Evolutionary conservation across 2,329 filamentous ascomycete species (phyloP), one percentile per base, ranked within the genome.

Genomic region (Diplocarpon rosae): DNA sequence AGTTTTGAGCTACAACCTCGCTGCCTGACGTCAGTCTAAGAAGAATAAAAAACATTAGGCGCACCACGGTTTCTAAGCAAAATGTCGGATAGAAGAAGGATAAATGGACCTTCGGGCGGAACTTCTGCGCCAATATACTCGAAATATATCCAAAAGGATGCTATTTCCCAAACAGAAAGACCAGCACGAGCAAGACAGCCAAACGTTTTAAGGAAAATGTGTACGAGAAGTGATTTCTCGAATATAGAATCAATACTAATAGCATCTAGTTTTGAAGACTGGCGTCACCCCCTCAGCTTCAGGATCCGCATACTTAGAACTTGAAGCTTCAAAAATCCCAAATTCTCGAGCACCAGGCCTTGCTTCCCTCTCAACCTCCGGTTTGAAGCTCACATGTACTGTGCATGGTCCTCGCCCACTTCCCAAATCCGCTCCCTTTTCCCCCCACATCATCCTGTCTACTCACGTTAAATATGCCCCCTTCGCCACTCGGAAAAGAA

Each of bases 381-480:
- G 85, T 41, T 75, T 96, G 60, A 98, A 98, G 65, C 78, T 98
- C 49, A 85, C 83, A 51, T 95, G 89, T 63, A 89, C 87, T 10
- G 86, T 96, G 43, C 90, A 96, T 66, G 92, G 92, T 1, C 92
- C 92, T 3, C 80, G 89, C 54, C 88, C 92, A 17, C 74, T 98
- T 34, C 89, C 90, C 28, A 80, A 88, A 61, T 93, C 85, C 45
- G 86, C 87, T 24, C 83, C 87, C 1, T 98, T 95, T 67, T 92
- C 86, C 42, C 87, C 92, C 9, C 89, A 95, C 57, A 78, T 96
- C 52, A 82, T 95, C 36, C 75, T 98, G 41, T 87, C 85, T 12
- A 93, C 90, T 2, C 87, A 95, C 56, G 83, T 98, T 60, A 98
- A 96, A 67, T 96, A 94, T 62, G 89, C 92, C 0, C 89, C 92